Evolutionary conservation across 148 eudicot genomes (phyloP), one percentile per base, ranked within the genome.

Genomic region (Fagopyrum esculentum): DNA sequence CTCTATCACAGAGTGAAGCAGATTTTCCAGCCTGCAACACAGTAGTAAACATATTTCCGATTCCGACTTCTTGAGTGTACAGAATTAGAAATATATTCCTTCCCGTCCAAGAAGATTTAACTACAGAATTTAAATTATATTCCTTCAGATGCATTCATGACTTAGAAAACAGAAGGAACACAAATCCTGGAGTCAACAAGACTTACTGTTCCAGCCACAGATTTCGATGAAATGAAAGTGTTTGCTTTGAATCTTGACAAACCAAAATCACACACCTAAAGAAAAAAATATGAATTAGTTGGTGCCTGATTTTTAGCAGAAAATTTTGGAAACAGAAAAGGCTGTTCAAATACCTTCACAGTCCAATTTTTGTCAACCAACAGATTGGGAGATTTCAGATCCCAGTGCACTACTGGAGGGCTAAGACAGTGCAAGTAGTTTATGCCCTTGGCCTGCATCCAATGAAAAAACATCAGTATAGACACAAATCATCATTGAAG

Each of bases 361-460:
- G 90, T 90, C 96, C 97, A 94, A 76, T 94, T 94, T 78, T 85
- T 91, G 84, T 94, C 98, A 75, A 94, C 98, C 85, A 94, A 77
- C 84, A 94, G 79, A 86, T 94, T 94, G 49, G 98, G 98, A 73
- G 98, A 90, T 84, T 94, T 94, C 6, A 94, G 89, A 81, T 94
- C 98, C 97, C 97, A 91, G 73, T 94, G 98, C 76, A 94, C 98
- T 48, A 94, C 86, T 40, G 98, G 97, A 46, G 98, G 98, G 81
- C 45, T 86, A 47, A 91, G 97, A 74, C 87, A 79, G 77, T 94
- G 98, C 83, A 94, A 91, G 80, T 94, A 94, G 80, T 94, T 94
- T 48, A 94, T 85, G 47, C 97, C 98, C 86, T 94, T 94, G 73
- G 97, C 98, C 98, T 94, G 81, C 77, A 86, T 49, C 64, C 66